Evolutionary conservation across 2,329 filamentous ascomycete genomes (phyloP), one percentile per base, ranked within the genome.

Genomic region (Aspergillus calidoustus): DNA sequence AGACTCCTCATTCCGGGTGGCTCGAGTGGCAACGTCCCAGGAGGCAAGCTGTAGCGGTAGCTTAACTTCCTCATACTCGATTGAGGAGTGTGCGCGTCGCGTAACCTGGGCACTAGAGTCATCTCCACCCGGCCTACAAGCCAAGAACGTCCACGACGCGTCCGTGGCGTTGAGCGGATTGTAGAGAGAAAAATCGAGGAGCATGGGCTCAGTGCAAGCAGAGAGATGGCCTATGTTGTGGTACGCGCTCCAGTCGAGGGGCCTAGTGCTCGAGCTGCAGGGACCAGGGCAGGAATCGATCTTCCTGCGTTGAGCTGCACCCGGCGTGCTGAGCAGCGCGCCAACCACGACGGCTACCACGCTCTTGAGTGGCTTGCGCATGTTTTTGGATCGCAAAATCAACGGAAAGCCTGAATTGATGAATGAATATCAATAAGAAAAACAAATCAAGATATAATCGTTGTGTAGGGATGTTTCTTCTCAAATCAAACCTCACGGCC

Each of bases 101-200:
- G 8, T 13, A 41, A 41, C 8, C 34, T 41, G 34, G 34, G 8
- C 34, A 41, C 34, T 41, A 41, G 34, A 13, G 9, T 17, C 8
- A 13, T 17, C 34, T 13, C 34, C 34, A 41, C 2, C 34, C 11
- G 34, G 34, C 34, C 4, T 13, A 41, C 34, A 41, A 4, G 34
- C 34, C 9, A 41, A 13, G 8, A 51, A 7, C 5, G 48, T 51
- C 48, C 48, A 51, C 3, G 7, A 7, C 48, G 13, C 9, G 25
- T 51, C 25, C 7, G 48, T 51, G 7, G 22, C 22, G 48, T 51
- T 51, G 22, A 51, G 25, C 17, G 19, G 22, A 28, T 30, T 51
- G 22, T 25, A 51, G 6, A 51, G 48, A 51, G 48, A 51, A 17
- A 51, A 30, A 30, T 51, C 48, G 25, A 51, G 48, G 23, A 51